Evolutionary conservation across 2,329 filamentous ascomycete species (phyloP), one percentile per base, ranked within the genome.

Genomic region (Samsoniella hepiali): DNA sequence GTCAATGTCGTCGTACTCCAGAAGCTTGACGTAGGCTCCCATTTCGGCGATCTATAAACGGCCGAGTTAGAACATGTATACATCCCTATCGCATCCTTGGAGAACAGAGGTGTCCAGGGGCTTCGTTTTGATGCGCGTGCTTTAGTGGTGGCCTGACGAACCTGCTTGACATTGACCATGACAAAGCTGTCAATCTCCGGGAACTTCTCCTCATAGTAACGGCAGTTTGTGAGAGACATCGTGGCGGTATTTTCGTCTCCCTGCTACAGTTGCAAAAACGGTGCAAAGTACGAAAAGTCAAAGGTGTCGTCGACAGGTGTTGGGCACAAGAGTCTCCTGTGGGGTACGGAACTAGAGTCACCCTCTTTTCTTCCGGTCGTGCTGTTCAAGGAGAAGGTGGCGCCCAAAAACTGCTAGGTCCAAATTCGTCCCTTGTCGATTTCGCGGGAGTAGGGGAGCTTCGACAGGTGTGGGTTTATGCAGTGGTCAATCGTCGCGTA

Each of bases 81-180:
- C 13, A 22, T 56, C 2, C 22, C 27, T 22, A 36, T n/a, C 54
- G 29, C 57, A 42, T 32, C 22, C 9, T 38, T 27, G 4, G 44
- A 29, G n/a, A 32, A 1, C n/a, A 9, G 32, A 10, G 15, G 11
- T 36, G 29, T 47, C 13, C 62, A 8, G 27, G 10, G 15, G 8
- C 38, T 15, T 56, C 27, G 15, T 42, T 53, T 10, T 13, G 7
- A 27, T 53, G 42, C 51, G 36, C 51, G 10, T 61, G 27, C 29
- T 17, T 54, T 66, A 66, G n/a, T 31, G 29, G 27, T 55, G 34
- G 42, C 40, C 45, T 62, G 64, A 74, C 84, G 67, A 76, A 93
- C 91, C 88, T 97, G 93, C 87, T 97, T 96, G 73, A 98, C 95
- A 80, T 98, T 99, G 77, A 99, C 95, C 95, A 99, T 99, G 76